phyloP scores from a whole-genome alignment of 352 stramenopile species.

The Blastocystis sp. region DNA sequence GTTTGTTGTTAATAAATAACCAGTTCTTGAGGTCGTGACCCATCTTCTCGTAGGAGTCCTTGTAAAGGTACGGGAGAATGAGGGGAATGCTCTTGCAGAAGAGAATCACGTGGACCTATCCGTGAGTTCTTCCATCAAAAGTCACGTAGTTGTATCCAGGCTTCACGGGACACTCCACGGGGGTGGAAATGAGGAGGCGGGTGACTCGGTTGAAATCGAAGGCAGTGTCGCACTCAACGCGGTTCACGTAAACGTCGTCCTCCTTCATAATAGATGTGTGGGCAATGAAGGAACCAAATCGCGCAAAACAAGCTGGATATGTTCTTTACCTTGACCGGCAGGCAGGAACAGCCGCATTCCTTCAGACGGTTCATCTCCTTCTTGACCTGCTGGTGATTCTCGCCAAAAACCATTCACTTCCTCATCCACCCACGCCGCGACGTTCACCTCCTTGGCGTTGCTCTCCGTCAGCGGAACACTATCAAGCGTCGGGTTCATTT shows the following conservation, averaged over 20 bases:
- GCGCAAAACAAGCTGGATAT: constrained; percentile 30
- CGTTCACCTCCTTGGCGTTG: constrained; percentile 42
- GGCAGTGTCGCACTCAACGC: constrained; percentile 62
- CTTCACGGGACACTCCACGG: constrained; percentile 46
- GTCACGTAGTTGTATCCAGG: constrained; percentile 62
- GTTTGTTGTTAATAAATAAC: constrained; percentile 70
- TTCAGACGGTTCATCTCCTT: constrained; percentile 52
- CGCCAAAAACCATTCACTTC: neutral
- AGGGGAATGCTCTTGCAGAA: constrained; percentile 65
- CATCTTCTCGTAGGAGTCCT: constrained; percentile 36
- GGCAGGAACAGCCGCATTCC: neutral
- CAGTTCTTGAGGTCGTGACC: constrained; percentile 49
- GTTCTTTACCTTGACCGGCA: constrained; percentile 65
- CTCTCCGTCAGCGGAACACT: neutral
- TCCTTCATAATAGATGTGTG: constrained; percentile 60
- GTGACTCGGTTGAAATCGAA: constrained; percentile 66
- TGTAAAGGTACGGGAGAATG: constrained; percentile 68
- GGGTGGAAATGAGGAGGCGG: constrained; percentile 54
- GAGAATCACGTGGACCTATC: constrained; percentile 62
- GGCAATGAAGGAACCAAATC: constrained; percentile 7
- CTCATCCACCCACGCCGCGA: constrained; percentile 41
- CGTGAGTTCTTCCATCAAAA: neutral
- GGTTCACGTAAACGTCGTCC: constrained; percentile 53
- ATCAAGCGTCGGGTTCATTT: constrained; percentile 11
- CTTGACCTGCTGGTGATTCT: neutral